A percentile compares a stretch with the other conserved stretches of the same genome.
phyloP scores from a whole-genome alignment of 1,284 basidiomycete genomes.

The Mycena citricolor region DNA sequence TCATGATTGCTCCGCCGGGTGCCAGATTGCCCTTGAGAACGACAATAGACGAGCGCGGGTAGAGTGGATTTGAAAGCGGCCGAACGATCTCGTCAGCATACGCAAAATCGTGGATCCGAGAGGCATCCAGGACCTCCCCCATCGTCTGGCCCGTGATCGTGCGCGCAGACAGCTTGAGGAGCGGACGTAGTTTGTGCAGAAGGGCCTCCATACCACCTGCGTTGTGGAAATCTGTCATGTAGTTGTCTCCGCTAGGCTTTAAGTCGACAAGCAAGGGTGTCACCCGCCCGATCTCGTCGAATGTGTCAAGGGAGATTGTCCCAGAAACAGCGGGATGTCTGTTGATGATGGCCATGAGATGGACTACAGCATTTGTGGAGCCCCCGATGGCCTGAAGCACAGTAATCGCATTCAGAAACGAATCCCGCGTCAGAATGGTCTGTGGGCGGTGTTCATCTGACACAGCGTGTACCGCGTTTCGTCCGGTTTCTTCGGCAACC shows the following conservation, averaged over 20 bases:
- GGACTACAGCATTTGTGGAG: slow-evolving; percentile 92
- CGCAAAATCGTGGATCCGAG: slow-evolving; percentile 33
- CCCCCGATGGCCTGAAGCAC: slow-evolving; percentile 85
- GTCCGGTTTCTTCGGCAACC: slow-evolving; percentile 21
- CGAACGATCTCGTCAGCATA: slow-evolving; percentile 76
- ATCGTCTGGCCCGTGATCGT: slow-evolving; percentile 95
- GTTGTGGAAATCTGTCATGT: slow-evolving; percentile 94
- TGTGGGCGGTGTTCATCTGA: slow-evolving; percentile 18
- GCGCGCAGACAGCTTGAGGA: slow-evolving; percentile 87
- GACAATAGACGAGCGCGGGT: slow-evolving; percentile 87
- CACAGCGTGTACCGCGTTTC: slow-evolving; percentile 17
- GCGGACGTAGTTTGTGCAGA: slow-evolving; percentile 71
- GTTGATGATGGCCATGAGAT: slow-evolving; percentile 91
- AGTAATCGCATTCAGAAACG: slow-evolving; percentile 91
- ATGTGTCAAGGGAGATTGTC: slow-evolving; percentile 76
- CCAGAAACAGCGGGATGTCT: slow-evolving; percentile 66
- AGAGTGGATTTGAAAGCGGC: slow-evolving; percentile 83
- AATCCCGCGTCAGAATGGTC: slow-evolving; percentile 86
- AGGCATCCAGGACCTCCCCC: slow-evolving; percentile 79
- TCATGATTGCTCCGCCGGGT: slow-evolving; percentile 90
- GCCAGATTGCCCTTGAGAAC: slow-evolving; percentile 91
- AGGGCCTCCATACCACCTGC: slow-evolving; percentile 89
- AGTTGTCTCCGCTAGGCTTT: slow-evolving; percentile 89
- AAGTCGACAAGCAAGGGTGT: slow-evolving; percentile 94
- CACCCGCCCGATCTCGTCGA: slow-evolving; percentile 83